Evolutionary conservation across 192 early-diverging fungal species (phyloP).

Genomic region (Helicostylum pulchrum): DNA sequence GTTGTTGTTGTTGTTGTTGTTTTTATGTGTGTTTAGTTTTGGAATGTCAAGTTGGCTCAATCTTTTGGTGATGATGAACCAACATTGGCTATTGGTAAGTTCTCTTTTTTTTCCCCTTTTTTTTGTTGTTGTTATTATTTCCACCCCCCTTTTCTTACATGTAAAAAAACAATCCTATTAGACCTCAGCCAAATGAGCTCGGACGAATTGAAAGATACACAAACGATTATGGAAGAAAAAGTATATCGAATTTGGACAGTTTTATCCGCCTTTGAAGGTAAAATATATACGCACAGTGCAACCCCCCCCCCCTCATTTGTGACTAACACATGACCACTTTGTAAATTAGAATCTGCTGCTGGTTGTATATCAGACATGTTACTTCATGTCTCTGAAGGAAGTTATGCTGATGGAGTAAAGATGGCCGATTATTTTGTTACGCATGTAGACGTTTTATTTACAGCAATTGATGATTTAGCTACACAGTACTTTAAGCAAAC

Average conservation of each 20-base stretch:
- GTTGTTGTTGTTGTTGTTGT: no score
- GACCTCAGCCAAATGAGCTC: conserved; percentile 26
- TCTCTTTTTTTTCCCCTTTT: neutral
- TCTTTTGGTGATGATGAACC: conserved; percentile 23
- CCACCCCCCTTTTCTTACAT: neutral
- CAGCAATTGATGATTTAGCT: conserved; percentile 77
- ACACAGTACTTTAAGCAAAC: conserved; percentile 34
- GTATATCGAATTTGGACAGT: conserved; percentile 82
- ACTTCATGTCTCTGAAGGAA: conserved; percentile 71
- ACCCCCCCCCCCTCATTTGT: neutral
- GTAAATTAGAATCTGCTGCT: conserved; percentile 68
- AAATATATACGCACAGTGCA: neutral
- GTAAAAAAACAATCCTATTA: neutral
- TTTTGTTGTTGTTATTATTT: neutral
- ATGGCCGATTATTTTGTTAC: conserved; percentile 77
- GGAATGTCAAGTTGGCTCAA: conserved; percentile 58
- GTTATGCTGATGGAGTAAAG: conserved; percentile 66
- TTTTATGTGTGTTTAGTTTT: conserved; percentile 40
- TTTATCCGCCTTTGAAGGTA: conserved; percentile 75
- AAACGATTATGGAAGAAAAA: conserved; percentile 81
- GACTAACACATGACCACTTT: neutral
- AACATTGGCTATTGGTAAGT: neutral
- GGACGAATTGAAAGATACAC: conserved; percentile 62
- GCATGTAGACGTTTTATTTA: conserved; percentile 83
- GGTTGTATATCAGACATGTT: conserved; percentile 92